A percentile compares a stretch with the other conserved stretches of the same genome.
Conservation (phyloP, 768 basidiomycete genomes). For the Serendipita sp. region DNA sequence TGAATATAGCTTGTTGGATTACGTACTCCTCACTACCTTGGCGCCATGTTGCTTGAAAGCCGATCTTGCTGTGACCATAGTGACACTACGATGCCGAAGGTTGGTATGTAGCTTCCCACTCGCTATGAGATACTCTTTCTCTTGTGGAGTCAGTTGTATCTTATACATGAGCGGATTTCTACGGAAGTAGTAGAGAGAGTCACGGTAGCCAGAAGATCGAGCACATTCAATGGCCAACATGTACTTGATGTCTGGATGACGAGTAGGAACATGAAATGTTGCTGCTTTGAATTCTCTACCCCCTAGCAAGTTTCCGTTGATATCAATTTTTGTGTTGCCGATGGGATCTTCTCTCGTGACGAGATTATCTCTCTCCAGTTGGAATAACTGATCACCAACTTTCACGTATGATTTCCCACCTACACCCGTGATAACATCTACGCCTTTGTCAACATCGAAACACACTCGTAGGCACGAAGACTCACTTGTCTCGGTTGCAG, state of each 20-base stretch:
- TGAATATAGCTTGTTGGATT: background rate
- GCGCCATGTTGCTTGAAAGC: conserved; percentile 90
- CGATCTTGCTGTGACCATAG: conserved; percentile 81
- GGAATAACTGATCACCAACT: conserved; percentile 5
- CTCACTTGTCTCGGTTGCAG: background rate
- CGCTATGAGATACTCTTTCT: conserved; percentile 85
- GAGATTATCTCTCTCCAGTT: conserved; percentile 75
- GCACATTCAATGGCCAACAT: conserved; percentile 98
- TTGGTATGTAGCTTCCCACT: conserved; percentile 79
- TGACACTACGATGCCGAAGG: conserved; percentile 80
- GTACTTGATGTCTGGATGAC: conserved; percentile 72
- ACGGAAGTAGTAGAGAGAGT: conserved; percentile 96
- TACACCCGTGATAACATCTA: background rate
- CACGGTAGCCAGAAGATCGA: conserved; percentile 85
- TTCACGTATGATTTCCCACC: conserved; percentile 1
- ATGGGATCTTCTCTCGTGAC: conserved; percentile 66
- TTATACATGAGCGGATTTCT: conserved; percentile 83
- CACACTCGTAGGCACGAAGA: background rate
- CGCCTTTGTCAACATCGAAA: background rate
- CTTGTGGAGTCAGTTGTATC: conserved; percentile 70
- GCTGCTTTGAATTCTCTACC: conserved; percentile 77
- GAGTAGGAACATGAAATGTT: conserved; percentile 73
- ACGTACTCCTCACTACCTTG: conserved; percentile 71
- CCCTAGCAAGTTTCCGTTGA: conserved; percentile 63
- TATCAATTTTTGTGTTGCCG: conserved; percentile 86